Conservation (phyloP, 352 stramenopile genomes). For the Pythium brassicae region DNA sequence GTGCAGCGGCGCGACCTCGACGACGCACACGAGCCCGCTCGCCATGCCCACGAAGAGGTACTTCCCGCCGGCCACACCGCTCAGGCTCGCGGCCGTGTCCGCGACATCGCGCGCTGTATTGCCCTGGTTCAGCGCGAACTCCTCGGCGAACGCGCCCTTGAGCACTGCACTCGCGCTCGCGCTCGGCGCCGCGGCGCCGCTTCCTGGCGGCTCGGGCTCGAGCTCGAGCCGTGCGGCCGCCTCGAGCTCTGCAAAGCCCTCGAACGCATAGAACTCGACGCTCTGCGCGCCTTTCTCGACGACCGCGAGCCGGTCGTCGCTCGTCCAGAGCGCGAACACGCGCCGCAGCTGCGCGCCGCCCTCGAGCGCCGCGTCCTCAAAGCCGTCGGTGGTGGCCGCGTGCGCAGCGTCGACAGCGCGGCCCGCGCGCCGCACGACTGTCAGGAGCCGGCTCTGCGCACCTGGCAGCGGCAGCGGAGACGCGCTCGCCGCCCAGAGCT, state of each 20-base stretch:
- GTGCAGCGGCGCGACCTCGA: constrained; percentile 31
- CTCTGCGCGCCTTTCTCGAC: constrained; percentile 48
- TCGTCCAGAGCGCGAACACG: constrained; percentile 55
- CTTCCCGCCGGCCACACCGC: constrained; percentile 39
- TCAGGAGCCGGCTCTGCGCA: constrained; percentile 29
- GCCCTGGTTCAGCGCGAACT: constrained; percentile 62
- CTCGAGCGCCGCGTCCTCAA: constrained; percentile 5
- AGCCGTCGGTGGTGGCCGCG: not conserved
- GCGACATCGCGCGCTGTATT: constrained; percentile 31
- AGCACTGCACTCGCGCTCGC: not conserved
- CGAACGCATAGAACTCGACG: constrained; percentile 73
- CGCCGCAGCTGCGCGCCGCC: constrained; percentile 11
- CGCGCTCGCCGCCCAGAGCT: constrained; percentile 41
- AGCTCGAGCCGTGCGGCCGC: constrained; percentile 10
- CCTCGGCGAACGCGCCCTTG: constrained; percentile 31
- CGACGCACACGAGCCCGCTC: constrained; percentile 64
- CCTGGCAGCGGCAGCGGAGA: constrained; percentile 19
- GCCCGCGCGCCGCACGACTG: constrained; percentile 25
- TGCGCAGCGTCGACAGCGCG: constrained; percentile 15
- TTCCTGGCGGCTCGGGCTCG: constrained; percentile 11
- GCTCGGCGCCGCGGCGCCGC: not conserved
- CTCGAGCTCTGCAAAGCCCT: constrained; percentile 31
- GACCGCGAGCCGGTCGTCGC: constrained; percentile 52
- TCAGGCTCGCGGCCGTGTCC: constrained; percentile 47
- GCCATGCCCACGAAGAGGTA: constrained; percentile 74